These are phyloP conservation scores for Saururus chinensis DNA, from an alignment of 164 flowering plant genomes.

Conservation along the genomic window DNA sequence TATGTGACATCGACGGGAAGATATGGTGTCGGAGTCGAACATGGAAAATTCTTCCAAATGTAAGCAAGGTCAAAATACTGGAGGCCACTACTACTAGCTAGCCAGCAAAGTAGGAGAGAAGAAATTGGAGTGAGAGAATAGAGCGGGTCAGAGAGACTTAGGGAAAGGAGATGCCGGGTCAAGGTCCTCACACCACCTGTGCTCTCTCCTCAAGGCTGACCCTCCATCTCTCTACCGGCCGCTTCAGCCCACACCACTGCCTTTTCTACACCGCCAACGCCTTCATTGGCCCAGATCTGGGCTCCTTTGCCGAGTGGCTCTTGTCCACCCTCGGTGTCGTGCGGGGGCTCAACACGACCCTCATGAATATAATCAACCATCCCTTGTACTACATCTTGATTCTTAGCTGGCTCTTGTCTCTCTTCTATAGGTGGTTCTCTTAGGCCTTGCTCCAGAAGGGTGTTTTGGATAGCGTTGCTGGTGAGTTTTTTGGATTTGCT, in stretches of 20 bases:
- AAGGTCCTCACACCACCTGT: constrained; percentile 87
- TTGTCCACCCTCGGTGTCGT: constrained; percentile 37
- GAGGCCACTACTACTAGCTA: no score
- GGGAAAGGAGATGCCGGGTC: constrained; percentile 92
- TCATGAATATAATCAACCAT: constrained; percentile 54
- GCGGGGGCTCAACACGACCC: constrained; percentile 21
- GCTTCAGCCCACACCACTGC: no score
- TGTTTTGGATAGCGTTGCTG: constrained; percentile 56
- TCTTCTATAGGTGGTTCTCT: constrained; percentile 65
- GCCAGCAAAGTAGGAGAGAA: no score
- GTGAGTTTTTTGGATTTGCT: constrained; percentile 19
- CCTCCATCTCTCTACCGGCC: constrained; percentile 41
- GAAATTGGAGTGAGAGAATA: background rate
- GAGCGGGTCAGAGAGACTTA: no score
- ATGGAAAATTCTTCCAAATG: no score
- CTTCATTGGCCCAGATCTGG: constrained; percentile 90
- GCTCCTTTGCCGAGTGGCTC: constrained; percentile 89
- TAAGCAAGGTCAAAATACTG: no score
- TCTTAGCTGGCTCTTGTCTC: no score
- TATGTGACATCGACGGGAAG: no score
- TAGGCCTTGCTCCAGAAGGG: constrained; percentile 33
- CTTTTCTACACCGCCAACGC: constrained; percentile 66
- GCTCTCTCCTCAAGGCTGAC: constrained; percentile 56
- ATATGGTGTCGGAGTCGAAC: no score
- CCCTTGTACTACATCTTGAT: no score